Evolutionary conservation across 768 basidiomycete species (phyloP), one percentile per base, ranked within the genome.

Genomic region (Mycena belliarum): DNA sequence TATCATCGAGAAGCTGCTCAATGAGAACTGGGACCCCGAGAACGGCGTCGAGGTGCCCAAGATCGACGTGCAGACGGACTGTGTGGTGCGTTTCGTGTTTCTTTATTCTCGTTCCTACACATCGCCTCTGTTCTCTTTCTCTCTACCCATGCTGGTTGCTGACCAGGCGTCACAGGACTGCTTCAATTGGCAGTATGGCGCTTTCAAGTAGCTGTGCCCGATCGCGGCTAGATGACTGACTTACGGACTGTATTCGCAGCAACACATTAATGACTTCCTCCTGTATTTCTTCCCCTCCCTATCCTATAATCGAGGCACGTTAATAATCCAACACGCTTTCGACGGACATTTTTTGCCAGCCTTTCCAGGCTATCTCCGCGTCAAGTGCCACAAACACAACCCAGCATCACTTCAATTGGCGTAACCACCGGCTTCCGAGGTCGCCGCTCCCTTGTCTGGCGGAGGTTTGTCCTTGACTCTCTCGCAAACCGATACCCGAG

Each of bases 181-280:
- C 66, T 89, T 78, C 61, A 83, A 76, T 63, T 90, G 89, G 89
- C 84, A 89, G 55, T 89, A 75, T 67, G 86, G 74, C n/a, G 62
- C 72, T 32, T 75, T 67, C 48, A 71, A 69, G 63, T 44, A 44
- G 42, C 18, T 2, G 14, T 35, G n/a, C n/a, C n/a, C n/a, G n/a
- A n/a, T n/a, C n/a, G n/a, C n/a, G n/a, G n/a, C n/a, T n/a, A n/a
- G n/a, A n/a, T n/a, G n/a, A n/a, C n/a, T n/a, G n/a, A n/a, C n/a
- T n/a, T n/a, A n/a, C n/a, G n/a, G n/a, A n/a, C n/a, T n/a, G n/a
- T n/a, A n/a, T n/a, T n/a, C n/a, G n/a, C n/a, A n/a, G n/a, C n/a
- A n/a, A n/a, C n/a, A n/a, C n/a, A n/a, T n/a, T n/a, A n/a, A n/a
- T n/a, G n/a, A n/a, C n/a, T n/a, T n/a, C n/a, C n/a, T n/a, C n/a